These are phyloP conservation scores for Ceratobasidium sp. DNA, from an alignment of 1,284 basidiomycete species.

Conservation along the genomic window DNA sequence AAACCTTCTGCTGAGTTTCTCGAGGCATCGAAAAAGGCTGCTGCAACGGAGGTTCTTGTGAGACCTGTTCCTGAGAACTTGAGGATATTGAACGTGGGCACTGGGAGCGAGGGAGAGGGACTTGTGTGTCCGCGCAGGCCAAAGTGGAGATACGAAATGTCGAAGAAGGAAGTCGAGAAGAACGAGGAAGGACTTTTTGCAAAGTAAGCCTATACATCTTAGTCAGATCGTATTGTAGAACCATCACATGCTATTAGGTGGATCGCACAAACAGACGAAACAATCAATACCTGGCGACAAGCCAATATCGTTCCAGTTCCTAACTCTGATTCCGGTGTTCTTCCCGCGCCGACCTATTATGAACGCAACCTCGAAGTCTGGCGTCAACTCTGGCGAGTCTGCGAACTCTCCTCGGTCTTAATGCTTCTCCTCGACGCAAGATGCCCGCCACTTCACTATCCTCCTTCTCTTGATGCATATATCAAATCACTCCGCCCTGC, in stretches of 20 bases:
- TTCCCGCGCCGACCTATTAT: slow-evolving; percentile 78
- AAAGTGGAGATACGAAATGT: slow-evolving; percentile 86
- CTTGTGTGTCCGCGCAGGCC: slow-evolving; percentile 78
- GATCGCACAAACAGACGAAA: slow-evolving; percentile 73
- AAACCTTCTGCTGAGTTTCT: slow-evolving; percentile 75
- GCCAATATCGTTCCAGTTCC: slow-evolving; percentile 49
- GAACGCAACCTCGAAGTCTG: slow-evolving; percentile 94
- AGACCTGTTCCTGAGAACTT: slow-evolving; percentile 71
- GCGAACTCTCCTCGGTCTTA: slow-evolving; percentile 87
- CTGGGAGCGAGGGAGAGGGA: slow-evolving; percentile 50
- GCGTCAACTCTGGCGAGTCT: slow-evolving; percentile 93
- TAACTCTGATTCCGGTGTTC: slow-evolving; percentile 38
- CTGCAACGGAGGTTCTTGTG: slow-evolving; percentile 67
- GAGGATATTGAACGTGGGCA: slow-evolving; percentile 55
- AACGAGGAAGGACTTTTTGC: slow-evolving; percentile 86
- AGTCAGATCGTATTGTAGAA: not conserved
- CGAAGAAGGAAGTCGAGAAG: slow-evolving; percentile 86
- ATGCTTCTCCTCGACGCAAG: slow-evolving; percentile 89
- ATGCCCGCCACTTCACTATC: slow-evolving; percentile 76
- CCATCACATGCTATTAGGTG: not conserved
- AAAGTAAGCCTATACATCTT: slow-evolving; percentile 64
- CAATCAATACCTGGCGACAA: slow-evolving; percentile 70
- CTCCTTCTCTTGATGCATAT: slow-evolving; percentile 65
- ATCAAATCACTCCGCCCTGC: slow-evolving; percentile 60
- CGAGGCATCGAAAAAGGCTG: slow-evolving; percentile 71